Percentiles rank a stretch among this genome's conserved stretches.
Evolutionary conservation across 805 yeast genomes (phyloP).

Genomic region (Zygotorulaspora chibaensis): DNA sequence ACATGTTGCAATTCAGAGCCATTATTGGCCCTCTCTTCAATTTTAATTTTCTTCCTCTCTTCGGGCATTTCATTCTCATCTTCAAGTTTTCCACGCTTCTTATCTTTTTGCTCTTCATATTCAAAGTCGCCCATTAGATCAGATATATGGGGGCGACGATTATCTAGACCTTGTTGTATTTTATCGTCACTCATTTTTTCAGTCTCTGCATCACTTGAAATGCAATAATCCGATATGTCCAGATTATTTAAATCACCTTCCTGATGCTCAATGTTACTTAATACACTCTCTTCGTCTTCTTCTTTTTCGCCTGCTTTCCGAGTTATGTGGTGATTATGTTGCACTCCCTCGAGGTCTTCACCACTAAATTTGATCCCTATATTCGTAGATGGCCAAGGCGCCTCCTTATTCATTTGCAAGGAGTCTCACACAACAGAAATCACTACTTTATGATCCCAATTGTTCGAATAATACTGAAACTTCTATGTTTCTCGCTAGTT

Average conservation of each 20-base stretch:
- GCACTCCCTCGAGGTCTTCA: not conserved
- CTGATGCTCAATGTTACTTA: constrained; percentile 23
- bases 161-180: constrained; percentile 16
- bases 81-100: constrained; percentile 6
- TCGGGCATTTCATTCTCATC: not conserved
- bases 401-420: constrained; percentile 3
- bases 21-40: not conserved
- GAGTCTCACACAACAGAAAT: not conserved
- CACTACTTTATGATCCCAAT: too few relatives aligned
- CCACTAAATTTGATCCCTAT: not conserved
- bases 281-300: constrained; percentile 23
- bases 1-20: too few relatives aligned
- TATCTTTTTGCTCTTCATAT: constrained; percentile 16
- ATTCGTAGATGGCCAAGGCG: not conserved
- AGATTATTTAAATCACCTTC: constrained; percentile 49
- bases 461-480: too few relatives aligned
- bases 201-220: constrained; percentile 80
- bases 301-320: constrained; percentile 1
- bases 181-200: constrained; percentile 64
- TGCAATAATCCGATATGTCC: constrained; percentile 36
- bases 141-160: constrained; percentile 19
- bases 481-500: too few relatives aligned
- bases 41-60: constrained; percentile 2
- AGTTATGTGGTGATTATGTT: not conserved
- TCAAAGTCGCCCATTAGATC: constrained; percentile 14